phyloP scores from a whole-genome alignment of 805 yeast genomes.

The Pichia thaimueangensis region DNA sequence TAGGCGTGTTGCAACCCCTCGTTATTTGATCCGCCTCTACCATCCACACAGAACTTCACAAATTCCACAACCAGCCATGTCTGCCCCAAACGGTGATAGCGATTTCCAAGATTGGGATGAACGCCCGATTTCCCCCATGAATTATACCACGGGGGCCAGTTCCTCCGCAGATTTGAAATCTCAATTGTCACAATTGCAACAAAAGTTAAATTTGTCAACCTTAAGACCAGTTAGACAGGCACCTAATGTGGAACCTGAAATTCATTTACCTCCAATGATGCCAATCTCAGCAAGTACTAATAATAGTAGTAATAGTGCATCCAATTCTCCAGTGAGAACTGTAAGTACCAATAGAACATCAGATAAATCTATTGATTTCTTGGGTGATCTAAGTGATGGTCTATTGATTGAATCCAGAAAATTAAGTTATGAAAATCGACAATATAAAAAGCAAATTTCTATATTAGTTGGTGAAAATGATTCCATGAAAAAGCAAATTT shows the following conservation, averaged over 20 bases:
- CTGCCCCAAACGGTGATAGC: not conserved
- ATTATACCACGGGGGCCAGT: conserved; percentile 3
- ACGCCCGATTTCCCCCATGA: not conserved
- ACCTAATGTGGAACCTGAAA: conserved; percentile 13
- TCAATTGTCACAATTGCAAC: conserved; percentile 39
- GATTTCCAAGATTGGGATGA: conserved; percentile 7
- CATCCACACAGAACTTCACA: no score
- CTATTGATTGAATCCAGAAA: conserved; percentile 63
- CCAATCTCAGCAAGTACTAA: conserved; percentile 1
- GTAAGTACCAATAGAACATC: not conserved
- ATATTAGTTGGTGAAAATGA: conserved; percentile 37
- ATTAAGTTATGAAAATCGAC: conserved; percentile 57
- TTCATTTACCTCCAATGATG: conserved; percentile 18
- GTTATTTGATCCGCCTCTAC: no score
- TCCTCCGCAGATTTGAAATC: conserved; percentile 33
- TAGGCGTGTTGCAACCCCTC: no score
- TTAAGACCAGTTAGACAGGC: conserved; percentile 7
- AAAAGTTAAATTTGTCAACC: conserved; percentile 14
- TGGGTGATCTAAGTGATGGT: conserved; percentile 69
- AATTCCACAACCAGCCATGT: no score
- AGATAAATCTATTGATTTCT: conserved; percentile 57
- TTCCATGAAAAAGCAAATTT: conserved; percentile 31
- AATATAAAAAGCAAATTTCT: conserved; percentile 37
- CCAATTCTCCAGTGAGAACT: not conserved
- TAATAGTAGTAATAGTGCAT: conserved; percentile 1